These are phyloP conservation scores for Fraxinus pennsylvanica DNA, from an alignment of 257 asterid species.

Conservation along the genomic window DNA sequence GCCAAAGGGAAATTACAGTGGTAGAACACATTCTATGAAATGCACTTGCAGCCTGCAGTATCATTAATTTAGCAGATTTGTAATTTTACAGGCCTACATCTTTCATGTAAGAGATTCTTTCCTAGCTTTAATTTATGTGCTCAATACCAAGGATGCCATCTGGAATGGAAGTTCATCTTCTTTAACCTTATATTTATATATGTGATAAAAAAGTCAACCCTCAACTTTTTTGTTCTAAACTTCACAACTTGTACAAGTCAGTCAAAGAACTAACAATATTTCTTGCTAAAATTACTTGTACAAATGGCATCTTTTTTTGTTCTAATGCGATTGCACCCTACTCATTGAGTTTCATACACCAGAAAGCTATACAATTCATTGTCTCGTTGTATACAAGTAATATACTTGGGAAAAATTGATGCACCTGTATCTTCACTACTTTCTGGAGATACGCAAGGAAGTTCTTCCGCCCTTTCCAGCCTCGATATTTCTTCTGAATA, in stretches of 20 bases:
- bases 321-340: not conserved
- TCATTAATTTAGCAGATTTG: not conserved
- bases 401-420: slow-evolving; percentile 18
- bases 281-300: not conserved
- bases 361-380: slow-evolving; percentile 2
- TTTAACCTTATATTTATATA: not conserved
- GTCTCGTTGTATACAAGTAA: not conserved
- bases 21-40: not conserved
- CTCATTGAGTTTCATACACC: not conserved
- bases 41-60: not conserved
- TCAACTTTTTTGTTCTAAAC: not conserved
- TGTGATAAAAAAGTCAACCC: not conserved
- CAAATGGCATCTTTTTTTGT: not conserved
- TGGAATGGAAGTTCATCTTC: not conserved
- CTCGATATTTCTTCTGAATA: slow-evolving; percentile 88
- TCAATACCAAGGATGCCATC: not conserved
- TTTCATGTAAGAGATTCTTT: not conserved
- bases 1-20: no score
- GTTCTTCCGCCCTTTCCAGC: slow-evolving; percentile 86
- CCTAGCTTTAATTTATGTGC: not conserved
- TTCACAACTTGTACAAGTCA: not conserved
- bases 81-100: not conserved
- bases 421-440: slow-evolving; percentile 95
- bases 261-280: not conserved
- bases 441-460: slow-evolving; percentile 80